phyloP scores from a whole-genome alignment of 352 stramenopile species.

The Globisporangium ultimum region DNA sequence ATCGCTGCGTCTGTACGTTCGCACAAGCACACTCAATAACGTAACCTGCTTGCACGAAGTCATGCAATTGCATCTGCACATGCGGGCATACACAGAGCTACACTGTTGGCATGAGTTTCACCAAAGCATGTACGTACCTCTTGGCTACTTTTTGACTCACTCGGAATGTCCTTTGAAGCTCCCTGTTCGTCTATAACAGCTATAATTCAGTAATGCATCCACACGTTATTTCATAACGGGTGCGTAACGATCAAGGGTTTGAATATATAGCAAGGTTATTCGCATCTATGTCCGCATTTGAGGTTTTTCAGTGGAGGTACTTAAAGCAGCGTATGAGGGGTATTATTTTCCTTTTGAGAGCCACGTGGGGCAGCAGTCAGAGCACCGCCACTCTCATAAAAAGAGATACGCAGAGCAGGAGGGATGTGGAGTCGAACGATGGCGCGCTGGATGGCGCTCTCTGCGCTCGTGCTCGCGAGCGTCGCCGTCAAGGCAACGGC shows the following conservation, averaged over 20 bases:
- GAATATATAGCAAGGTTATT: background rate
- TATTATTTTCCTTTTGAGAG: background rate
- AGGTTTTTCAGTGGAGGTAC: background rate
- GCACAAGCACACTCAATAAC: background rate
- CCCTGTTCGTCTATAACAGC: background rate
- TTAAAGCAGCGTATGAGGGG: background rate
- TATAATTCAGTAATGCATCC: background rate
- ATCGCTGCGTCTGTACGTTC: background rate
- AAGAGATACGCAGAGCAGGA: background rate
- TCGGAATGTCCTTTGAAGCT: background rate
- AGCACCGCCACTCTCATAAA: background rate
- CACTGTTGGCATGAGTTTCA: too few relatives aligned
- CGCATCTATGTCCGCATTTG: too few relatives aligned
- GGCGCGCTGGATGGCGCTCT: constrained; percentile 14
- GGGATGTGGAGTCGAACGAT: constrained; percentile 15
- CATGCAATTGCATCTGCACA: too few relatives aligned
- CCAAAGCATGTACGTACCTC: background rate
- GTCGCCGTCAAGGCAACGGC: constrained; percentile 5
- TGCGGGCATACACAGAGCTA: too few relatives aligned
- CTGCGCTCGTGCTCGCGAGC: constrained; percentile 11
- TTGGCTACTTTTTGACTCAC: background rate
- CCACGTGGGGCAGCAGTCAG: background rate
- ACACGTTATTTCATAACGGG: too few relatives aligned
- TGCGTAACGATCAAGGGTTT: background rate
- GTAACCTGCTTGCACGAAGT: too few relatives aligned